Evolutionary conservation across 2,329 filamentous ascomycete genomes (phyloP).

Genomic region (Chaetomium strumarium): DNA sequence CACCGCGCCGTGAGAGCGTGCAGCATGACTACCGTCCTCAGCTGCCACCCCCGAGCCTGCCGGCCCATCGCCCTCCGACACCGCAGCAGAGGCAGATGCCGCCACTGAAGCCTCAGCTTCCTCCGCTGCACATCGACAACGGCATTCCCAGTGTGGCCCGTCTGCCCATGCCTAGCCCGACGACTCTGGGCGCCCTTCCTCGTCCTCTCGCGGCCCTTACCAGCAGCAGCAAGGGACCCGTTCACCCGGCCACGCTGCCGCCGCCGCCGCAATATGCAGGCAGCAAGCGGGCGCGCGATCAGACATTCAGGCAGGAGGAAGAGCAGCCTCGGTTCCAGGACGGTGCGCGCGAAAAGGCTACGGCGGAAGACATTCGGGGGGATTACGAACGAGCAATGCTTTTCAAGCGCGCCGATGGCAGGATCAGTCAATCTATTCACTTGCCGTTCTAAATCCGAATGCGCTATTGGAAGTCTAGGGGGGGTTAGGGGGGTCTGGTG

Average conservation of each 20-base stretch:
- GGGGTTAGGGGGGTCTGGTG: not conserved
- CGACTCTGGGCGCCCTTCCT: not conserved
- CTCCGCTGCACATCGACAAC: conserved; percentile 19
- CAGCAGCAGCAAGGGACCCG: not conserved
- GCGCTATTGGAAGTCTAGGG: not conserved
- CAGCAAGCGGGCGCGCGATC: conserved; percentile 22
- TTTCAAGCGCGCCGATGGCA: conserved; percentile 20
- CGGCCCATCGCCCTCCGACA: conserved; percentile 3
- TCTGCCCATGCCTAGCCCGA: conserved; percentile 18
- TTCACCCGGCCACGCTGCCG: conserved; percentile 14
- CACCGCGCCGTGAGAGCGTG: conserved; percentile 23
- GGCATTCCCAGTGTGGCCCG: conserved; percentile 2
- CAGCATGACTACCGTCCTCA: conserved; percentile 19
- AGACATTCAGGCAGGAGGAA: conserved; percentile 17
- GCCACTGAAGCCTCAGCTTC: conserved; percentile 5
- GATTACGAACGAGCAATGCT: not conserved
- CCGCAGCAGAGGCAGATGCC: conserved; percentile 10
- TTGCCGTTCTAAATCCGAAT: not conserved
- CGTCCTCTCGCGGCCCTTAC: not conserved
- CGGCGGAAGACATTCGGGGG: conserved; percentile 12
- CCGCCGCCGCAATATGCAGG: conserved; percentile 19
- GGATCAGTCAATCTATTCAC: not conserved
- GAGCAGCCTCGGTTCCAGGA: conserved; percentile 17
- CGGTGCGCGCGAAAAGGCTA: conserved; percentile 20
- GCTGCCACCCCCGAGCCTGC: conserved; percentile 15